Evolutionary conservation across 495 filamentous ascomycete species (phyloP).

Genomic region (Beverwykella pulmonaria): DNA sequence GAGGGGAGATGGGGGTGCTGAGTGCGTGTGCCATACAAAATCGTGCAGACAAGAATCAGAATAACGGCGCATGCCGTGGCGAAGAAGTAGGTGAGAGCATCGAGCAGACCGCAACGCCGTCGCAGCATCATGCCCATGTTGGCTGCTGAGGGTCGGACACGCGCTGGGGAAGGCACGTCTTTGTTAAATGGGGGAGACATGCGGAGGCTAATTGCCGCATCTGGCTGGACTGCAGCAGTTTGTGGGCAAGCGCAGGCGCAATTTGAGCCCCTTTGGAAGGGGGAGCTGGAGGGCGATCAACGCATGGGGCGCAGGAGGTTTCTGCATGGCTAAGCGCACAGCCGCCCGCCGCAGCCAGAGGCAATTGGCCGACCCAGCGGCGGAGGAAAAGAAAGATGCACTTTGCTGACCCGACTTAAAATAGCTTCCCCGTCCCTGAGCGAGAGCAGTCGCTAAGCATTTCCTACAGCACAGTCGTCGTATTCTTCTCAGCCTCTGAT

Average conservation of each 20-base stretch:
- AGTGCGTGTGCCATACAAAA: constrained; percentile 33
- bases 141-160: neutral
- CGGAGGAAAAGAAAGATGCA: neutral
- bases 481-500: too few relatives aligned
- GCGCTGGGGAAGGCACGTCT: constrained; percentile 1
- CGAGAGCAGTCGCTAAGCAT: too few relatives aligned
- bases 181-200: neutral
- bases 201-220: neutral
- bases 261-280: neutral
- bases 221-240: neutral
- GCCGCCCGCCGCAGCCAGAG: neutral
- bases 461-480: too few relatives aligned
- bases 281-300: neutral
- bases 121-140: constrained; percentile 19
- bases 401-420: neutral
- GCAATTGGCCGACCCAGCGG: neutral
- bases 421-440: too few relatives aligned
- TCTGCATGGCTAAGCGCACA: neutral
- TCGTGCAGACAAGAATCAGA: constrained; percentile 28
- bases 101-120: constrained; percentile 17
- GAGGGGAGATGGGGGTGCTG: constrained; percentile 22
- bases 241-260: neutral
- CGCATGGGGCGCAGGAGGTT: neutral
- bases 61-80: constrained; percentile 19
- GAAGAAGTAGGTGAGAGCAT: constrained; percentile 23